These are phyloP conservation scores for Cyclostephanos tholiformis DNA, from an alignment of 108 stramenopile genomes.

Conservation along the genomic window DNA sequence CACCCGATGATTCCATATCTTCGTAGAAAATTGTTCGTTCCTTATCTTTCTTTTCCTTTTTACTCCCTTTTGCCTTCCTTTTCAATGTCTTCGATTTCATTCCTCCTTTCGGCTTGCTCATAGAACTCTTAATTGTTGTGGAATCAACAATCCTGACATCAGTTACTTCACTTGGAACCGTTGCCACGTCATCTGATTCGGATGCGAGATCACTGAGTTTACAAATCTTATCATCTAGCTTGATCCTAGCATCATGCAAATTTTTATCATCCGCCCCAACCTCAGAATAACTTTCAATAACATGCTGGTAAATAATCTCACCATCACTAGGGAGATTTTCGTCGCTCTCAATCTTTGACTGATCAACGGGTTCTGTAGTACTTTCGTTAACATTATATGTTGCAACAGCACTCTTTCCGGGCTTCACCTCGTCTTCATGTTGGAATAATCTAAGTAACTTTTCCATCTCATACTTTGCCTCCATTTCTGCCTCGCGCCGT, in stretches of 20 bases:
- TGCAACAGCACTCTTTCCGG: neutral
- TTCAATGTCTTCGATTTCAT: conserved; percentile 8
- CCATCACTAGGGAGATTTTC: neutral
- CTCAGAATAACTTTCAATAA: conserved; percentile 3
- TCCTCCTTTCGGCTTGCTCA: conserved; percentile 1
- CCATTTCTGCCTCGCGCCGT: conserved; percentile 40
- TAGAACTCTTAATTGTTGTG: neutral
- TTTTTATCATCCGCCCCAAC: conserved; percentile 9
- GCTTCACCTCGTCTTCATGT: conserved; percentile 5
- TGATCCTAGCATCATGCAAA: conserved; percentile 1
- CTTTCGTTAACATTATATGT: neutral
- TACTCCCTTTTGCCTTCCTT: neutral
- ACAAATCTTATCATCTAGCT: neutral
- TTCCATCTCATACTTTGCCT: conserved; percentile 46
- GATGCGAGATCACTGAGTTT: neutral
- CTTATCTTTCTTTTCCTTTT: conserved; percentile 14
- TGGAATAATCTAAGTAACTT: conserved; percentile 29
- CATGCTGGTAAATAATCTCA: conserved; percentile 1
- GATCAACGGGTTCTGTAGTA: neutral
- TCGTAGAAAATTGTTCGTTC: conserved; percentile 8
- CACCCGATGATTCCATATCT: neutral
- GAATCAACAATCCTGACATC: conserved; percentile 1
- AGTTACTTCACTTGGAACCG: neutral
- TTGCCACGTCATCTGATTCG: conserved; percentile 2
- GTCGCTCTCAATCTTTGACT: neutral